A percentile compares a stretch with the other conserved stretches of the same genome.
Conservation (phyloP, 176 grass and related monocot species). For the Oryza officinalis region DNA sequence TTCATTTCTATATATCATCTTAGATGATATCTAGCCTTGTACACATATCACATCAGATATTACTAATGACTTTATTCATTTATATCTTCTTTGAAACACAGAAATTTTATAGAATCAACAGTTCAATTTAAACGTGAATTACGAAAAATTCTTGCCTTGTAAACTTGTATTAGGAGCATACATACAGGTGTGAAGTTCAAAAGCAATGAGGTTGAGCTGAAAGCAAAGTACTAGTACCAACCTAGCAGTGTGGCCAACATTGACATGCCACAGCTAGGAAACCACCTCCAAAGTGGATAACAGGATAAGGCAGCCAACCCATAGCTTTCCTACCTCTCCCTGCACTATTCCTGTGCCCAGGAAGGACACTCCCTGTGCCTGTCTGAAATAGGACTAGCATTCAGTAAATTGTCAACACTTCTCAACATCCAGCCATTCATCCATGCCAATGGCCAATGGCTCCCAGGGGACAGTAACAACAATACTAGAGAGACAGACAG, state of each 20-base stretch:
- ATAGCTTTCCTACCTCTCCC: neutral
- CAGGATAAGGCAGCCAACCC: slow-evolving; percentile 26
- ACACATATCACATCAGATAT: neutral
- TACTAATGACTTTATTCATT: neutral
- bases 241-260: neutral
- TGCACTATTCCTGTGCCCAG: neutral
- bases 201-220: neutral
- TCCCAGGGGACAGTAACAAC: neutral
- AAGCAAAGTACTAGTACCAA: neutral
- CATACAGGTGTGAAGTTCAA: neutral
- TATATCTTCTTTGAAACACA: neutral
- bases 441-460: neutral
- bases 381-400: neutral
- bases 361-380: neutral
- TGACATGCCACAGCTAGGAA: slow-evolving; percentile 15
- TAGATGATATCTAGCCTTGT: neutral
- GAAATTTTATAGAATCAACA: neutral
- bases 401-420: slow-evolving; percentile 12
- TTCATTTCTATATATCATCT: neutral
- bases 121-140: neutral
- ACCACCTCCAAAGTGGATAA: slow-evolving; percentile 30
- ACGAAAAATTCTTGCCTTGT: neutral
- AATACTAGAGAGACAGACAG: neutral
- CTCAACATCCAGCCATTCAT: neutral
- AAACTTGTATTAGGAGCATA: neutral